Base-by-base conservation (phyloP, 805 yeast genomes). In the Candida odintsovae region DNA sequence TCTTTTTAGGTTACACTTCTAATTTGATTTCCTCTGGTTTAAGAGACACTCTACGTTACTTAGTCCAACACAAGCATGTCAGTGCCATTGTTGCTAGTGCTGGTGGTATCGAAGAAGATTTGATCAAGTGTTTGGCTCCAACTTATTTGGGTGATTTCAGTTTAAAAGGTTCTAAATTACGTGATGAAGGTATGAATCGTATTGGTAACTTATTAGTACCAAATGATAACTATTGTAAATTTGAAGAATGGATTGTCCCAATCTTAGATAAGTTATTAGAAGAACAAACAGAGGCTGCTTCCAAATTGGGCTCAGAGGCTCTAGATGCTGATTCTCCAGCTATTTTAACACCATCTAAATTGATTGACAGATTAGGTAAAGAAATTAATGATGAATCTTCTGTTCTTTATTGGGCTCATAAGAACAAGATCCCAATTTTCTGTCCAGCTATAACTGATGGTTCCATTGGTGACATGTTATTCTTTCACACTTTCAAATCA, bases 381-480 rank as follows among this genome's bases (percentile, higher is more conserved):
- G 99, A 94, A 68, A 92, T 94, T 65, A 78, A 94, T 63, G 92
- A 94, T 66, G 98, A 94, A 67, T 73, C 85, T 39, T 87, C 96
- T 5, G 98, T 94, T 4, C 75, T 92, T 40, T 94, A 92, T 69
- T 95, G 99, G 98, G 96, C 97, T 28, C 95, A 94, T 72, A 92
- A 94, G 70, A 94, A 94, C 72, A 70, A 90, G 60, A 94, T 94
- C 51, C 99, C 99, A 16, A 80, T 94, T 36, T 94, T 94, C 69
- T 94, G 98, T 67, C 99, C 99, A 19, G 94, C 98, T 3, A 72
- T 94, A 48, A 94, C 99, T 6, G 99, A 94, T 69, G 99, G 99
- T 19, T 89, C 97, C 40, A 86, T 94, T 59, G 99, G 99, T 55
- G 99, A 94, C 64, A 94, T 94, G 99, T 77, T 94, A 50, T 94